Evolutionary conservation across 1,284 basidiomycete species (phyloP), one percentile per base, ranked within the genome.

Genomic region (Apiotrichum sp.): DNA sequence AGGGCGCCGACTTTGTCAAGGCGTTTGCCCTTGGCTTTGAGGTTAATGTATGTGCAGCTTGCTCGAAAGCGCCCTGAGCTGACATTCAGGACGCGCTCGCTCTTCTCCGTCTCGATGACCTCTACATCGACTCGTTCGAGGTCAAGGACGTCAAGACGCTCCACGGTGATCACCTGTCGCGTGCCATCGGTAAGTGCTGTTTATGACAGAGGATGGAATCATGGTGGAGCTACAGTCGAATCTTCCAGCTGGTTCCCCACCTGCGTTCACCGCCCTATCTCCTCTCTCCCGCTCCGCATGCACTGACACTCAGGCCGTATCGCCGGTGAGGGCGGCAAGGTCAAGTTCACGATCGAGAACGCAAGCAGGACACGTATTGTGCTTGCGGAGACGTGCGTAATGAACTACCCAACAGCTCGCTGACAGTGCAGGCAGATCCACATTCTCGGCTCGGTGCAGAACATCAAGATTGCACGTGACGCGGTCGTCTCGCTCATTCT

Each of bases 121-220:
- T 98, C 13, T 98, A 98, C 76, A 86, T 98, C 44, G 95, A 98
- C 72, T 93, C 93, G 0, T 98, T 98, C 67, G 92, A 98, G 78
- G 93, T 98, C 77, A 98, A 98, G 76, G 95, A 98, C 67, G 93
- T 98, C 57, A 98, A 98, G 78, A 96, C 92, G 0, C 81, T 98
- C 4, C 93, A 97, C 62, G 95, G 95, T 2, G 96, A 98, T 70
- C 96, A 98, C 73, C 80, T 98, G 10, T 88, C 89, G 14, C 86
- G 95, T 63, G 95, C 95, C 10, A 98, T 98, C 58, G 95, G 93
- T 86, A 63, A 44, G 80, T 32, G 43, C n/a, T 9, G n/a, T 16
- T 9, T 29, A n/a, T 3, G 11, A 8, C 36, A 38, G 7, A 13
- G 36, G 36, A 38, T 22, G 22, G 22, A 22, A 22, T 22, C 22